Evolutionary conservation across 2,329 filamentous ascomycete species (phyloP).

Genomic region (Alternaria sp.): DNA sequence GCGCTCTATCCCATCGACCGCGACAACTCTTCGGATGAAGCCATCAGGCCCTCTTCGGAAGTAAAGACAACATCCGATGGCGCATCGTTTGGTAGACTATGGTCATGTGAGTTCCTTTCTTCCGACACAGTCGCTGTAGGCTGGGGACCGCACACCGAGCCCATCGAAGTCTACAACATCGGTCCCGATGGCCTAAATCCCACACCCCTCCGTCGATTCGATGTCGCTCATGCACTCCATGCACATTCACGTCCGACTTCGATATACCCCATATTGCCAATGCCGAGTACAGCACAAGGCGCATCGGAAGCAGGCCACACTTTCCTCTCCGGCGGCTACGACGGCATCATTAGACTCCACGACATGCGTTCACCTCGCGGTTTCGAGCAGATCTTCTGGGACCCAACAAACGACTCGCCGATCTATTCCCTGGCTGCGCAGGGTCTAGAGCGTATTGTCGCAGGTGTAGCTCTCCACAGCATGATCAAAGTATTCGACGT

Average conservation of each 20-base stretch:
- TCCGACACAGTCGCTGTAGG: slow-evolving; percentile 62
- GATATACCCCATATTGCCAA: slow-evolving; percentile 57
- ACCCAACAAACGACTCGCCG: slow-evolving; percentile 65
- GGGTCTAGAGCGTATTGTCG: slow-evolving; percentile 65
- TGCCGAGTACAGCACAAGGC: slow-evolving; percentile 45
- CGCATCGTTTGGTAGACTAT: slow-evolving; percentile 41
- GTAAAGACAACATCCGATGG: slow-evolving; percentile 25
- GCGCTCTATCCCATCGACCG: slow-evolving; percentile 56
- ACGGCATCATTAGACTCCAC: slow-evolving; percentile 66
- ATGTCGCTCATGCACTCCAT: slow-evolving; percentile 22
- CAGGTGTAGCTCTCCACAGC: slow-evolving; percentile 65
- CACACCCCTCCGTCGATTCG: slow-evolving; percentile 53
- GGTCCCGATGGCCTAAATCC: slow-evolving; percentile 55
- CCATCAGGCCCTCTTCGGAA: slow-evolving; percentile 26
- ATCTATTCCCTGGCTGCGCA: slow-evolving; percentile 68
- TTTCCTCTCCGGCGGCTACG: slow-evolving; percentile 69
- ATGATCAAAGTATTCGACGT: slow-evolving; percentile 71
- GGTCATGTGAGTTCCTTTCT: slow-evolving; percentile 65
- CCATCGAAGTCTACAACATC: slow-evolving; percentile 62
- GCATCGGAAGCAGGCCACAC: slow-evolving; percentile 56
- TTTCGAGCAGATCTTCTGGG: slow-evolving; percentile 61
- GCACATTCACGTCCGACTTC: slow-evolving; percentile 36
- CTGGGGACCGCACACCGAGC: slow-evolving; percentile 54
- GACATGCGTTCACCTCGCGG: slow-evolving; percentile 64
- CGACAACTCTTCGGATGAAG: slow-evolving; percentile 39